These are phyloP conservation scores for Thinopyrum elongatum DNA, from an alignment of 176 grass and related monocot species.

Conservation along the genomic window DNA sequence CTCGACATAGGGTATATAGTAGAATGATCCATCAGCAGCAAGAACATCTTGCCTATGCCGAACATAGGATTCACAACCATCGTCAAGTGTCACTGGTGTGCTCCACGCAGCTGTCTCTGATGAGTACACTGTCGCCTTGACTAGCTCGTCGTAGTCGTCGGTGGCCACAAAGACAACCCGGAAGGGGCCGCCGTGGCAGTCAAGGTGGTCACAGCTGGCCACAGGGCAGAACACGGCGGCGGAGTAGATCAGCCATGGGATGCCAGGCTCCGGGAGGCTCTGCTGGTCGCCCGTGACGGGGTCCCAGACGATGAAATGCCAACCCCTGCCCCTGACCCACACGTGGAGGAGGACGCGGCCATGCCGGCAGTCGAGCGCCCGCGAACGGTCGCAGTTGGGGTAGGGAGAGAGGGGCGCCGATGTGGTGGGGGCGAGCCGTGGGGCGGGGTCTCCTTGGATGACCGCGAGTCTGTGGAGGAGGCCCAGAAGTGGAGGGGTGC, in stretches of 20 bases:
- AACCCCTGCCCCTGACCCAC: neutral
- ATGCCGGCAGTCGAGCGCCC: neutral
- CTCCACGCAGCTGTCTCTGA: neutral
- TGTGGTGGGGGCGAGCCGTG: neutral
- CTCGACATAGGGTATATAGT: neutral
- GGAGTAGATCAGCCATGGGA: neutral
- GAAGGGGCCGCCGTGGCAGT: neutral
- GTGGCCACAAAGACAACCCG: neutral
- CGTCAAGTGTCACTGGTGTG: neutral
- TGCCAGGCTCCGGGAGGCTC: neutral
- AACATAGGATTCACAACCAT: neutral
- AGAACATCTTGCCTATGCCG: neutral
- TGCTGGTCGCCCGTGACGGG: neutral
- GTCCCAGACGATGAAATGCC: neutral
- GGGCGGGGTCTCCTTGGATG: neutral
- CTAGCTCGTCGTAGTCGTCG: neutral
- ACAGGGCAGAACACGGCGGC: neutral
- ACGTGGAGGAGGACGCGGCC: neutral
- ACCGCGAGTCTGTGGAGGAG: neutral
- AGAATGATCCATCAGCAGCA: neutral
- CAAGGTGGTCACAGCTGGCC: neutral
- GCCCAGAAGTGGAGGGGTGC: neutral
- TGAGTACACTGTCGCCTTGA: neutral
- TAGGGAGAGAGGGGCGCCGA: neutral
- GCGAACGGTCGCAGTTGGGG: neutral